Conservation (phyloP, 1,284 basidiomycete species). For the Abortiporus biennis region DNA sequence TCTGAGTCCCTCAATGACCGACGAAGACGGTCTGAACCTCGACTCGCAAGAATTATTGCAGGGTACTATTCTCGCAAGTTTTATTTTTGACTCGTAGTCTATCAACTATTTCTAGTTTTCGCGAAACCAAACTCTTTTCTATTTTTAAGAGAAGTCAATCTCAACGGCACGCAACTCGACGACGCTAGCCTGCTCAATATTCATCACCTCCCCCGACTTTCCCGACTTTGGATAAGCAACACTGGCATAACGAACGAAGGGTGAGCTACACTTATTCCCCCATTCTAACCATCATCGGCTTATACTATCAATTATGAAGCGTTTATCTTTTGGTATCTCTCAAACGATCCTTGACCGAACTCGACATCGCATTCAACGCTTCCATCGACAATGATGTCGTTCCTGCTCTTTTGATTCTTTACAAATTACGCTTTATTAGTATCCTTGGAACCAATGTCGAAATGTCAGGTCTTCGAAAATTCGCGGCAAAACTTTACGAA, state of each 20-base stretch:
- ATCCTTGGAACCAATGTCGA: slow-evolving; percentile 46
- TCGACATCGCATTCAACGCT: slow-evolving; percentile 46
- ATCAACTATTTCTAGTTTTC: slow-evolving; percentile 34
- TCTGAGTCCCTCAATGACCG: slow-evolving; percentile 37
- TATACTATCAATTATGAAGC: slow-evolving; percentile 32
- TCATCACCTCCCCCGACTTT: slow-evolving; percentile 45
- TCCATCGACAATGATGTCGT: slow-evolving; percentile 49
- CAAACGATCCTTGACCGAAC: slow-evolving; percentile 41
- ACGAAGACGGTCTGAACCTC: slow-evolving; percentile 44
- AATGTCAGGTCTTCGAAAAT: slow-evolving; percentile 50
- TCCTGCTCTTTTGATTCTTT: slow-evolving; percentile 43
- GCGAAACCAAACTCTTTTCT: slow-evolving; percentile 43
- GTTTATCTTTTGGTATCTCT: slow-evolving; percentile 53
- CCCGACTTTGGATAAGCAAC: slow-evolving; percentile 42
- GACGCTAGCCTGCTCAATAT: slow-evolving; percentile 47
- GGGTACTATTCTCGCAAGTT: slow-evolving; percentile 26
- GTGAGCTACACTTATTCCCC: slow-evolving; percentile 29
- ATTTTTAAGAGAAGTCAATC: slow-evolving; percentile 41
- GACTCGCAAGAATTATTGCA: slow-evolving; percentile 34
- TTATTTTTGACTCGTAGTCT: slow-evolving; percentile 5
- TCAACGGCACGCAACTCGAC: slow-evolving; percentile 36
- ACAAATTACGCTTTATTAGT: slow-evolving; percentile 41
- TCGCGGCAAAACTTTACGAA: slow-evolving; percentile 33
- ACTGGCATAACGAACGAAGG: slow-evolving; percentile 57
- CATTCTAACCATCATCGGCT: slow-evolving; percentile 1